Evolutionary conservation across 2,329 filamentous ascomycete species (phyloP).

Genomic region (Fusarium burgessii): DNA sequence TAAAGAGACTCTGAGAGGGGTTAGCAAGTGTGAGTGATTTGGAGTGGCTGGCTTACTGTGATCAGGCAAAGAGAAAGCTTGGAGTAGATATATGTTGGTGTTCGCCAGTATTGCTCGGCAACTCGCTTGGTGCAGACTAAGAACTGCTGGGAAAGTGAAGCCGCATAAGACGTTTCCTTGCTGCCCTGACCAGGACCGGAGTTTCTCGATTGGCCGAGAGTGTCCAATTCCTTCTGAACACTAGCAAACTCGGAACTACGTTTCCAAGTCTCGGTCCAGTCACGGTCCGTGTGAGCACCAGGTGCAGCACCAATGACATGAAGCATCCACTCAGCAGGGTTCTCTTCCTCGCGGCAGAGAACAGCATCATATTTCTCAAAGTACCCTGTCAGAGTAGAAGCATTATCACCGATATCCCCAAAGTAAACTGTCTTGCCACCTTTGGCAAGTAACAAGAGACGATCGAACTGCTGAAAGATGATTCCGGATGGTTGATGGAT

Average conservation of each 20-base stretch:
- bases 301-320: constrained; percentile 64
- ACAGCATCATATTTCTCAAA: constrained; percentile 78
- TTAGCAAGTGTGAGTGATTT: constrained; percentile 50
- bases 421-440: constrained; percentile 34
- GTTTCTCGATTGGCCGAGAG: constrained; percentile 49
- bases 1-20: constrained; percentile 68
- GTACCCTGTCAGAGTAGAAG: constrained; percentile 74
- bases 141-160: constrained; percentile 76
- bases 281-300: constrained; percentile 60
- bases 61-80: constrained; percentile 68
- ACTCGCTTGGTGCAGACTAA: constrained; percentile 73
- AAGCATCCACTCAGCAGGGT: constrained; percentile 70
- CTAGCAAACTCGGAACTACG: constrained; percentile 64
- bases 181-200: rapidly evolving
- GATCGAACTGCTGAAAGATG: constrained; percentile 61
- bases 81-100: constrained; percentile 87
- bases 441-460: constrained; percentile 59
- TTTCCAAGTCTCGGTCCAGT: constrained; percentile 73
- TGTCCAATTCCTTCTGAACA: constrained; percentile 67
- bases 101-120: constrained; percentile 92
- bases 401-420: constrained; percentile 75
- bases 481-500: constrained; percentile 16
- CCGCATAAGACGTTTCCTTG: constrained; percentile 10
- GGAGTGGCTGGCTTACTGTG: not conserved
- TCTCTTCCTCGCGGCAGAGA: constrained; percentile 73